Percentiles rank a stretch among this genome's conserved stretches.
Evolutionary conservation across 192 early-diverging fungal genomes (phyloP).

Genomic region (Rhizophagus prolifer): DNA sequence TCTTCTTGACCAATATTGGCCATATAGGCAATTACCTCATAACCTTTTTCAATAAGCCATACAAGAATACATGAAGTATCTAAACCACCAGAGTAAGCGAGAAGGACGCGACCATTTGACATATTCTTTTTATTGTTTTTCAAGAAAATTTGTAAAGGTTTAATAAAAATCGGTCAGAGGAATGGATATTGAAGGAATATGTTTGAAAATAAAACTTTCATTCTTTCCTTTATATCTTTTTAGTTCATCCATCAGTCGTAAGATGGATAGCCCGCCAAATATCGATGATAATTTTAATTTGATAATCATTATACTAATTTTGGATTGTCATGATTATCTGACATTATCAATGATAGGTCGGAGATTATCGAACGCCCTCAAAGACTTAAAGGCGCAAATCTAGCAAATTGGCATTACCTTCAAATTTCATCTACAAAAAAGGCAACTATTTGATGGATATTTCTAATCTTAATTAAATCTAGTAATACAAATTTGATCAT

Average conservation of each 20-base stretch:
- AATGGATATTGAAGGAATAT: not conserved
- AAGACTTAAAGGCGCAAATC: too few relatives aligned
- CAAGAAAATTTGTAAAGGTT: not conserved
- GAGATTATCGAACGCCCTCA: too few relatives aligned
- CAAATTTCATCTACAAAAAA: too few relatives aligned
- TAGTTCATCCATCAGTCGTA: not conserved
- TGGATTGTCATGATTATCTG: too few relatives aligned
- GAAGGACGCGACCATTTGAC: constrained; percentile 83
- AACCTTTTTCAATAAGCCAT: constrained; percentile 97
- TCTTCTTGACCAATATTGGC: constrained; percentile 99
- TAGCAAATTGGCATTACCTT: too few relatives aligned
- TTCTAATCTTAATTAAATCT: too few relatives aligned
- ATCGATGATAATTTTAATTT: not conserved
- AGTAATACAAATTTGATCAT: too few relatives aligned
- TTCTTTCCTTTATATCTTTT: not conserved
- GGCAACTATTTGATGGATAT: too few relatives aligned
- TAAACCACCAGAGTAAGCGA: constrained; percentile 97
- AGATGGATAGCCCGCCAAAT: not conserved
- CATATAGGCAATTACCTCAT: constrained; percentile 97
- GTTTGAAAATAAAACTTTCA: not conserved
- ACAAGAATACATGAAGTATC: constrained; percentile 99
- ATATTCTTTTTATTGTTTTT: constrained; percentile 32
- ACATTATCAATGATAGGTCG: too few relatives aligned
- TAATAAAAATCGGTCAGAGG: not conserved
- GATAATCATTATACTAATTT: too few relatives aligned